phyloP scores from a whole-genome alignment of 352 stramenopile species.

The Halophytophthora polymorphica region DNA sequence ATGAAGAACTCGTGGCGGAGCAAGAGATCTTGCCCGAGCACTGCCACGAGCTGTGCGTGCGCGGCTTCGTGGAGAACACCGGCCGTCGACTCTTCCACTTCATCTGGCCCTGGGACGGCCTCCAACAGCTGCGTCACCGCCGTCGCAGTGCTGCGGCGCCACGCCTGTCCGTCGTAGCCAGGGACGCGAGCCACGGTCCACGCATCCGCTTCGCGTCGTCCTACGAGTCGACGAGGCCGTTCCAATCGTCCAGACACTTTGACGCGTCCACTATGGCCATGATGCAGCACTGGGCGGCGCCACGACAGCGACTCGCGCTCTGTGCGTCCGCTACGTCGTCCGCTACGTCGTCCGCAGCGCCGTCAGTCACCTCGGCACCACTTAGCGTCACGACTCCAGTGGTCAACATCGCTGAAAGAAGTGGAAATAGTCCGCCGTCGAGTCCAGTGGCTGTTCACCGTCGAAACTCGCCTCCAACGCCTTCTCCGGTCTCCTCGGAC shows the following conservation, averaged over 20 bases:
- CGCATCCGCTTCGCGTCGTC: constrained; percentile 54
- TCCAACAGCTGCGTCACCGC: constrained; percentile 33
- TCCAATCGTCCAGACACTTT: constrained; percentile 21
- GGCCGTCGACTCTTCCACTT: constrained; percentile 58
- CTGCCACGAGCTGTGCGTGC: constrained; percentile 78
- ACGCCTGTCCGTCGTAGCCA: constrained; percentile 33
- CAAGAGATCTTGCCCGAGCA: constrained; percentile 60
- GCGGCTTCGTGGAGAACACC: constrained; percentile 64
- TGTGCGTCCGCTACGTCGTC: constrained; percentile 17
- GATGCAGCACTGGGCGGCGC: constrained; percentile 15
- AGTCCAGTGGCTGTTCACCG: no score
- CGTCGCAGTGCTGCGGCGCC: constrained; percentile 9
- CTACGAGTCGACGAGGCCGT: no score
- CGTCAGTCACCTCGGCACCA: no score
- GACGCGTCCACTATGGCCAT: constrained; percentile 22
- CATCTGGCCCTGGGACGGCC: constrained; percentile 55
- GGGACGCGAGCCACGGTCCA: constrained; percentile 24
- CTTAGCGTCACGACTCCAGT: no score
- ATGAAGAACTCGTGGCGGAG: constrained; percentile 36
- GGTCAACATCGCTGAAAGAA: no score
- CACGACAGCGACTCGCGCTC: constrained; percentile 15
- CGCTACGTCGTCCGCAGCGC: no score
- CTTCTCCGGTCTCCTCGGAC: no score
- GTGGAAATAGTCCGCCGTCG: no score
- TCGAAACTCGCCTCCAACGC: no score